Evolutionary conservation across 805 yeast genomes (phyloP).

Genomic region (Candida krabiensis): DNA sequence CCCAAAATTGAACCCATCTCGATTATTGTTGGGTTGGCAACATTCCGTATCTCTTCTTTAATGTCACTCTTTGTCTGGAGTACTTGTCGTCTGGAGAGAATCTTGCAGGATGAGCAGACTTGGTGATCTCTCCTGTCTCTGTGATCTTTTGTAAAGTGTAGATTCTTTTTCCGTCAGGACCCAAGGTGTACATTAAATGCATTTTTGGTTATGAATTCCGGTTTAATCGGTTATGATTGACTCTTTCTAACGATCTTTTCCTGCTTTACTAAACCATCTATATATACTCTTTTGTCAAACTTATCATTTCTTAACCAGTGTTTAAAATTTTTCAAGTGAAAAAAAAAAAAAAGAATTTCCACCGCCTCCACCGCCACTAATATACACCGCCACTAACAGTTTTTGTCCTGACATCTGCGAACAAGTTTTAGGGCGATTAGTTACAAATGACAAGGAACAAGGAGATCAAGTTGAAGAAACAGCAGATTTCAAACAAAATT

Average conservation of each 20-base stretch:
- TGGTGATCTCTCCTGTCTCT: slow-evolving; percentile 89
- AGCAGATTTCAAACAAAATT: too few species aligned
- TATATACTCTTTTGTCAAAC: too few species aligned
- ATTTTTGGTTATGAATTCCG: slow-evolving; percentile 40
- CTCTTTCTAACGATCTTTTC: too few species aligned
- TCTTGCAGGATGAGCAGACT: slow-evolving; percentile 99
- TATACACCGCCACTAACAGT: background rate
- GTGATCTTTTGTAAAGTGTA: slow-evolving; percentile 87
- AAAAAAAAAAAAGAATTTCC: background rate
- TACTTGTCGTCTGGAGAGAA: slow-evolving; percentile 99
- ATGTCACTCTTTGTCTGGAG: slow-evolving; percentile 97
- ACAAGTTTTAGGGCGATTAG: too few species aligned
- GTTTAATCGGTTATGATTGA: too few species aligned
- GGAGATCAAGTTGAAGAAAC: too few species aligned
- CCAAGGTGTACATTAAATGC: slow-evolving; percentile 99
- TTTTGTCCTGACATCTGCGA: too few species aligned
- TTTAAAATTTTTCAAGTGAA: slow-evolving; percentile 1
- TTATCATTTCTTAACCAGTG: too few species aligned
- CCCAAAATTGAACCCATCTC: background rate
- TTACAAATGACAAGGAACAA: too few species aligned
- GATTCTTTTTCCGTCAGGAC: slow-evolving; percentile 91
- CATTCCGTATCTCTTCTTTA: slow-evolving; percentile 89
- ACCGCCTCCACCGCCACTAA: background rate
- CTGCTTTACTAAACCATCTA: background rate
- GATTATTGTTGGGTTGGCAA: slow-evolving; percentile 74